Conservation (phyloP, 345 rosid species). For the Rhizophora apiculata region DNA sequence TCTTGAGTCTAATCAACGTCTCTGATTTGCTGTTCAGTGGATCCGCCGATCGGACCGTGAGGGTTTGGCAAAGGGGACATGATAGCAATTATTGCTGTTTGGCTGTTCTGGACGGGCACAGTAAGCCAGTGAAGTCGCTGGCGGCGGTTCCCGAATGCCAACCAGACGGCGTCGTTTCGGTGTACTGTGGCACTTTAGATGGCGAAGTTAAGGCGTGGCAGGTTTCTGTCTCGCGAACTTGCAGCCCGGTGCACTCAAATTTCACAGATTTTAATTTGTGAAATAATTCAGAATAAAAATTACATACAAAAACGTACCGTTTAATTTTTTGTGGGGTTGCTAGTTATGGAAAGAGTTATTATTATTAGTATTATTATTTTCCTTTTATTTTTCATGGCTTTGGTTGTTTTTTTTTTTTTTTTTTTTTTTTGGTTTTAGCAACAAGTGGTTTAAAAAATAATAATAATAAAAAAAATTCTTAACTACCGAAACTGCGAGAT, state of each 20-base stretch:
- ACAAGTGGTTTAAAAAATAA: no score
- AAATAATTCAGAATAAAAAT: no score
- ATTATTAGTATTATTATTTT: no score
- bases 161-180: conserved; percentile 42
- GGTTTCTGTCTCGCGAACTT: conserved; percentile 40
- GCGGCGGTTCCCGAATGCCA: conserved; percentile 45
- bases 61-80: conserved; percentile 67
- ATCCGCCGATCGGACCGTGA: conserved; percentile 81
- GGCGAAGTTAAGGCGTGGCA: conserved; percentile 76
- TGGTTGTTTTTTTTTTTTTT: no score
- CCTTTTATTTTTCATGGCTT: no score
- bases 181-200: conserved; percentile 71
- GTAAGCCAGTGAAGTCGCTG: conserved; percentile 73
- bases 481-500: no score
- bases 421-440: no score
- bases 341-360: no score
- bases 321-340: background rate
- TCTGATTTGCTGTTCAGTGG: conserved; percentile 69
- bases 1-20: conserved; percentile 57
- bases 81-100: conserved; percentile 59
- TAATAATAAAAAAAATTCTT: no score
- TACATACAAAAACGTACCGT: background rate
- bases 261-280: background rate
- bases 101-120: conserved; percentile 67
- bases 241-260: conserved; percentile 12